These are phyloP conservation scores for Allomyces javanicus DNA, from an alignment of 192 early-diverging fungal species.

Conservation along the genomic window DNA sequence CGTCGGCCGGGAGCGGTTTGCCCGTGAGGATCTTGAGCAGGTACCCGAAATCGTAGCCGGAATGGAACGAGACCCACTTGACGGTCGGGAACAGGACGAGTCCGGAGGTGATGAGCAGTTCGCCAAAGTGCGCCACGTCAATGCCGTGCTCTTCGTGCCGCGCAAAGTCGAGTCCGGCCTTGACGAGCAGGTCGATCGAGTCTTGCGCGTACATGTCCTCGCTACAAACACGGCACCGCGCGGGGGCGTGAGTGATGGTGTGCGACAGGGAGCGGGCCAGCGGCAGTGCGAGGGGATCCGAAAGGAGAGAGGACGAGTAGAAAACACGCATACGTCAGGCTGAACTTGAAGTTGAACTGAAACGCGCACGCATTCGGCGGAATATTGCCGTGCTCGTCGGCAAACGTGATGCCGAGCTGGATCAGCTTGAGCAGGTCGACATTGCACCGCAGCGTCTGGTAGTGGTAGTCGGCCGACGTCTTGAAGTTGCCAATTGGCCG, in stretches of 20 bases:
- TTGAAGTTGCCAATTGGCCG: slow-evolving; percentile 92
- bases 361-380: slow-evolving; percentile 78
- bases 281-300: background rate
- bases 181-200: slow-evolving; percentile 89
- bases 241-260: background rate
- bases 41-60: slow-evolving; percentile 98
- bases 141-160: slow-evolving; percentile 92
- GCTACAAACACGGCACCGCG: slow-evolving; percentile 8
- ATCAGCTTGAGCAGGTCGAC: slow-evolving; percentile 96
- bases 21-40: slow-evolving; percentile 89
- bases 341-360: slow-evolving; percentile 99
- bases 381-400: slow-evolving; percentile 65
- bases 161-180: slow-evolving; percentile 96
- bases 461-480: slow-evolving; percentile 93
- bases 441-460: slow-evolving; percentile 92
- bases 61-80: slow-evolving; percentile 94
- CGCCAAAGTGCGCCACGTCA: slow-evolving; percentile 87
- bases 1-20: slow-evolving; percentile 71
- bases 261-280: background rate
- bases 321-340: slow-evolving; percentile 37
- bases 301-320: background rate
- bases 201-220: slow-evolving; percentile 99
- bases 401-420: slow-evolving; percentile 89
- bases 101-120: slow-evolving; percentile 89
- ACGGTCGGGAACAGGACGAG: slow-evolving; percentile 84